Base-by-base conservation (phyloP, 495 filamentous ascomycete genomes). In the Pseudomonodictys pantanalensis region DNA sequence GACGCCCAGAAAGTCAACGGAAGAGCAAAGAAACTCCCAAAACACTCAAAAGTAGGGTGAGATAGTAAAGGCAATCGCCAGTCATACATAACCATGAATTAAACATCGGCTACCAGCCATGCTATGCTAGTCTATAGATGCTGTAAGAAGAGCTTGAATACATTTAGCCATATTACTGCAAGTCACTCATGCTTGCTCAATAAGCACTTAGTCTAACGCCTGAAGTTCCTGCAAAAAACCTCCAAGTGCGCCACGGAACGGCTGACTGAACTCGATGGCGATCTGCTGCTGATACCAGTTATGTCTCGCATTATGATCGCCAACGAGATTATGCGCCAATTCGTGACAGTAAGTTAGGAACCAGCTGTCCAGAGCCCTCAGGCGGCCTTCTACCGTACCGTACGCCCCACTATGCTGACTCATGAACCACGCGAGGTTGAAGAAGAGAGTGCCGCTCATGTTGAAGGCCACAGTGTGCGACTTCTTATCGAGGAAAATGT, bases 381-480 rank as follows among this genome's bases (percentile, higher is more conserved):
- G 52, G 24, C 54, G 49, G 18, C 56, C 52, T 47, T 62, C 68
- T n/a, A 52, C 22, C 65, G 38, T 66, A 1, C 20, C 42, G 45
- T 42, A 22, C 74, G 38, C 30, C 64, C 69, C 58, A 50, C 80
- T 73, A 71, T 98, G 93, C 26, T 95, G 72, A 64, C 91, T 82
- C 48, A 86, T 78, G 65, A 91, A 97, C 74, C 89, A 97, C 30
- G 89, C 79, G 60, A 91, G 82, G 67, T 97, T 99, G 78, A 91
- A 97, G 77, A 97, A 97, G 29, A 97, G 81, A 64, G 85, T 87
- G 44, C 92, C 91, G 38, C 80, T 79, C 22, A 78, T 77, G 68
- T 97, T 99, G 80, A 99, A 99, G 0, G 95, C 93, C 58, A 99
- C 96, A 1, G 91, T 90, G 60, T 79, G 81, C 8, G 89, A 86